A percentile compares a stretch with the other conserved stretches of the same genome.
Conservation (phyloP, 257 asterid genomes). For the Rauvolfia tetraphylla region DNA sequence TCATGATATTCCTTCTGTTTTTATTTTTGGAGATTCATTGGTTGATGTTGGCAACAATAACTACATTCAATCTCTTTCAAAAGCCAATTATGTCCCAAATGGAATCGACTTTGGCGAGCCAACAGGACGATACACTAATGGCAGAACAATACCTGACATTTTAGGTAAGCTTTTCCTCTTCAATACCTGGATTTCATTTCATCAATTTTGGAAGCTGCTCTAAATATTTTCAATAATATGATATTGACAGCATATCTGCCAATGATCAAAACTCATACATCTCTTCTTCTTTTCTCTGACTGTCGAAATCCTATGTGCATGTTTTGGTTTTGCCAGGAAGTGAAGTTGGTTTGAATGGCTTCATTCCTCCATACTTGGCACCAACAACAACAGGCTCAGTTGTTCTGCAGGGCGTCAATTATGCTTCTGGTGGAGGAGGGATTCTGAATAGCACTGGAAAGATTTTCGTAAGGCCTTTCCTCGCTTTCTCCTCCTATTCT, state of each 20-base stretch:
- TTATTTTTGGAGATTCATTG: slow-evolving; percentile 78
- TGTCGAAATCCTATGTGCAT: not conserved
- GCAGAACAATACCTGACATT: slow-evolving; percentile 69
- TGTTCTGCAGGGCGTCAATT: slow-evolving; percentile 60
- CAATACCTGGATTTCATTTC: not conserved
- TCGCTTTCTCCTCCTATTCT: not conserved
- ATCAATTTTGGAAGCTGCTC: not conserved
- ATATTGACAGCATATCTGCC: not conserved
- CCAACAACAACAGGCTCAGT: slow-evolving; percentile 56
- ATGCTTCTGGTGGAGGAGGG: slow-evolving; percentile 88
- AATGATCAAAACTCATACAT: not conserved
- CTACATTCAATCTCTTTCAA: slow-evolving; percentile 59
- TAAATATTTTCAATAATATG: not conserved
- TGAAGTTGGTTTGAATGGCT: slow-evolving; percentile 43
- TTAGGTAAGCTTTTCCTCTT: slow-evolving; percentile 43
- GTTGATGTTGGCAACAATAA: slow-evolving; percentile 79
- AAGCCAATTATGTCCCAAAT: slow-evolving; percentile 67
- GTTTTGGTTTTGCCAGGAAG: slow-evolving; percentile 36
- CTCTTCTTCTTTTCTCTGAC: too few species aligned
- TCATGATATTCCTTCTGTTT: slow-evolving; percentile 35
- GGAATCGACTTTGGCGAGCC: slow-evolving; percentile 77
- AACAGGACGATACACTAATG: slow-evolving; percentile 73
- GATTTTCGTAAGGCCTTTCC: slow-evolving; percentile 45
- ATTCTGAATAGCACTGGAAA: slow-evolving; percentile 59
- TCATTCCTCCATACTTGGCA: slow-evolving; percentile 67